A percentile compares a stretch with the other conserved stretches of the same genome.
These are phyloP conservation scores for Pichia pseudocactophila DNA, from an alignment of 805 yeast genomes.

Conservation along the genomic window DNA sequence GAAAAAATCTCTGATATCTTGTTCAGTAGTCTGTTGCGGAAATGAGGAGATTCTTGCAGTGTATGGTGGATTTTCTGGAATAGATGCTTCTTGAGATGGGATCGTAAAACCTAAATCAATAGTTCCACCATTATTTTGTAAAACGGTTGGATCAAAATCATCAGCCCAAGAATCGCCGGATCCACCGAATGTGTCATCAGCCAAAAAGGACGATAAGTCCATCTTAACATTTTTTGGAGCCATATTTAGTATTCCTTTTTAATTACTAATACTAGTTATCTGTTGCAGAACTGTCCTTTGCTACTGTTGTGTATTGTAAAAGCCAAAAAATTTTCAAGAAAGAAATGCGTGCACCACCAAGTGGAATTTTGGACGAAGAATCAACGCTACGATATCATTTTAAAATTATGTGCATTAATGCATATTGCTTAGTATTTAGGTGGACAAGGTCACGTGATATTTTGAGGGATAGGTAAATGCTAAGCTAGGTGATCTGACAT, in stretches of 20 bases:
- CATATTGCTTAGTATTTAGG: too few relatives aligned
- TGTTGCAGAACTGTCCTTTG: not conserved
- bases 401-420: too few relatives aligned
- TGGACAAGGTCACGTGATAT: too few relatives aligned
- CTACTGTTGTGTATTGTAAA: too few relatives aligned
- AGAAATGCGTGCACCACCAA: too few relatives aligned
- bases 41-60: conserved; percentile 84
- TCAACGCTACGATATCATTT: too few relatives aligned
- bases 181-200: conserved; percentile 63
- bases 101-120: conserved; percentile 10
- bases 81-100: conserved; percentile 29
- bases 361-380: too few relatives aligned
- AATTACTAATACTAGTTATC: too few relatives aligned
- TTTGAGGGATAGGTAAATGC: too few relatives aligned
- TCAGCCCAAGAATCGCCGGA: conserved; percentile 69
- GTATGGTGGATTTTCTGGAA: conserved; percentile 89
- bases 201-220: conserved; percentile 81
- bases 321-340: too few relatives aligned
- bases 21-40: conserved; percentile 72
- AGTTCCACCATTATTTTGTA: conserved; percentile 7
- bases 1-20: conserved; percentile 50
- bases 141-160: conserved; percentile 47
- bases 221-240: conserved; percentile 60
- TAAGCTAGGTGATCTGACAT: too few relatives aligned
- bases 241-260: conserved; percentile 24